These are phyloP conservation scores for Polyporus tsugae DNA, from an alignment of 1,284 basidiomycete genomes.

Conservation along the genomic window DNA sequence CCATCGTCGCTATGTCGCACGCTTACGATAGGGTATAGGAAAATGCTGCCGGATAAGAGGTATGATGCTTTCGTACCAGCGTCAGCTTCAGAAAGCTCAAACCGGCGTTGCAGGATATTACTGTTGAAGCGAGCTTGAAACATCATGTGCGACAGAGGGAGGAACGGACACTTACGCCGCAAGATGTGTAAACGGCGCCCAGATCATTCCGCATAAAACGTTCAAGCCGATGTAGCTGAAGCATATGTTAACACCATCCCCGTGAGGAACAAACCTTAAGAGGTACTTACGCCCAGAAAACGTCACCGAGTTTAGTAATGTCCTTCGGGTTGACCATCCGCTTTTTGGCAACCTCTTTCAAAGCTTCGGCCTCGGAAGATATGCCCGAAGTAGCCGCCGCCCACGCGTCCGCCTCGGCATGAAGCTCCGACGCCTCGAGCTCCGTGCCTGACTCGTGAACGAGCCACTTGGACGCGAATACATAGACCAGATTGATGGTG, in stretches of 20 bases:
- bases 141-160: not conserved
- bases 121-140: conserved; percentile 43
- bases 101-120: conserved; percentile 79
- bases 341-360: conserved; percentile 71
- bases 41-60: conserved; percentile 76
- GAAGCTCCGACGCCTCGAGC: conserved; percentile 68
- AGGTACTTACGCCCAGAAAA: conserved; percentile 79
- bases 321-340: conserved; percentile 65
- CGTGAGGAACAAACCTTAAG: not conserved
- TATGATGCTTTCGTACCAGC: conserved; percentile 76
- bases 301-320: conserved; percentile 73
- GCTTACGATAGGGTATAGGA: conserved; percentile 76
- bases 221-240: conserved; percentile 75
- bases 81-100: conserved; percentile 63
- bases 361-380: conserved; percentile 65
- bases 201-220: conserved; percentile 78
- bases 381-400: conserved; percentile 43
- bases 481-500: conserved; percentile 71
- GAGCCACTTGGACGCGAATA: conserved; percentile 69
- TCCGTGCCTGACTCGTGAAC: conserved; percentile 65
- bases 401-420: conserved; percentile 54
- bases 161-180: conserved; percentile 60
- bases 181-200: conserved; percentile 82
- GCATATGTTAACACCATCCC: conserved; percentile 11
- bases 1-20: conserved; percentile 11